Percentiles rank a stretch among this genome's conserved stretches.
phyloP scores from a whole-genome alignment of 169 alveolate genomes.

The Theileria parva region DNA sequence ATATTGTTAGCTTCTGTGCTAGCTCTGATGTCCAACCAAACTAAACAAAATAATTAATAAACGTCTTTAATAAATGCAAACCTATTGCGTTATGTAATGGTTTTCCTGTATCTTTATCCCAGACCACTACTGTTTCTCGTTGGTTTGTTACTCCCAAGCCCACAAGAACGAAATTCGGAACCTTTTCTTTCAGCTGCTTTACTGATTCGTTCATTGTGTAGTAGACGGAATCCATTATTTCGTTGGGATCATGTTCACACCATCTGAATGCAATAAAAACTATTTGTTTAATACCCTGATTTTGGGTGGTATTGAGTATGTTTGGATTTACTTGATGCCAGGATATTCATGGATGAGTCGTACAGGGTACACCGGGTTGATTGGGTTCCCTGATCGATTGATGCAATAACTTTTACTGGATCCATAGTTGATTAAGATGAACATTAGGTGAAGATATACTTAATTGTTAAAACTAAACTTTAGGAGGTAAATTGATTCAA shows the following conservation, averaged over 20 bases:
- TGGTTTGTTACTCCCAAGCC: conserved; percentile 86
- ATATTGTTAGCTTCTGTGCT: conserved; percentile 72
- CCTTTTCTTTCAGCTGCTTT: conserved; percentile 44
- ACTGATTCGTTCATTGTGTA: conserved; percentile 74
- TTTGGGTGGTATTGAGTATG: conserved; percentile 79
- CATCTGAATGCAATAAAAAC: conserved; percentile 36
- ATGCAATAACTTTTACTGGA: conserved; percentile 65
- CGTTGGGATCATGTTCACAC: conserved; percentile 83
- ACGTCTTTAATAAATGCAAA: background rate
- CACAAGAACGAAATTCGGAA: conserved; percentile 44
- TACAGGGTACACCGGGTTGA: conserved; percentile 81
- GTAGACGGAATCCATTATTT: conserved; percentile 71
- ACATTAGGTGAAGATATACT: background rate
- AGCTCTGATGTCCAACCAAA: conserved; percentile 91
- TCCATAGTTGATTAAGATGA: conserved; percentile 8
- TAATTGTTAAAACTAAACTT: too few relatives aligned
- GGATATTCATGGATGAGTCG: conserved; percentile 62
- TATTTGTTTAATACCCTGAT: conserved; percentile 62
- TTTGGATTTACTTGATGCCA: conserved; percentile 49
- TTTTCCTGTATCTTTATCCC: conserved; percentile 84
- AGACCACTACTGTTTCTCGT: conserved; percentile 84
- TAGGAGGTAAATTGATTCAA: too few relatives aligned
- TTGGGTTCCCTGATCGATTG: conserved; percentile 86
- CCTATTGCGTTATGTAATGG: conserved; percentile 90
- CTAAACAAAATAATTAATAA: conserved; percentile 11